phyloP scores from a whole-genome alignment of 2,329 filamentous ascomycete species.

The Pyrenophora tritici-repentis region DNA sequence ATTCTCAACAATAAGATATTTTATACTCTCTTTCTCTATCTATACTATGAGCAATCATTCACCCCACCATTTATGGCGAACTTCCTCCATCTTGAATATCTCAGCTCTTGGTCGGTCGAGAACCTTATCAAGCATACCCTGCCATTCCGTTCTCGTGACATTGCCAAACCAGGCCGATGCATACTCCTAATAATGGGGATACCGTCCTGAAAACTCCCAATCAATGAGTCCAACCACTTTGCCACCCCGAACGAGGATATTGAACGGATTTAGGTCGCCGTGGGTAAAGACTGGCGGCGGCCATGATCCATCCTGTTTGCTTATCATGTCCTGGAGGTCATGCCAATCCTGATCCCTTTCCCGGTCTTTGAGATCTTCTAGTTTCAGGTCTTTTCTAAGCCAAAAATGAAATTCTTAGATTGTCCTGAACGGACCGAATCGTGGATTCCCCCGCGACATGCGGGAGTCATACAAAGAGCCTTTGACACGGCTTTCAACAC shows the following conservation, averaged over 20 bases:
- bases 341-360: not conserved
- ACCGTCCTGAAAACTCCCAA: constrained; percentile 58
- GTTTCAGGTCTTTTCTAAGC: constrained; percentile 39
- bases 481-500: constrained; percentile 20
- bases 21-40: too few species aligned
- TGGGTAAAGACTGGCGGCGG: constrained; percentile 55
- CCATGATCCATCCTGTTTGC: constrained; percentile 46
- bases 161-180: constrained; percentile 50
- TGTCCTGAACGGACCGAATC: constrained; percentile 43
- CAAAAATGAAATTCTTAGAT: constrained; percentile 47
- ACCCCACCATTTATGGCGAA: constrained; percentile 48
- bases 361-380: constrained; percentile 20
- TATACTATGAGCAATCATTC: too few species aligned
- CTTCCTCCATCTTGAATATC: constrained; percentile 51
- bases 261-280: constrained; percentile 54
- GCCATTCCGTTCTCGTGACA: constrained; percentile 40
- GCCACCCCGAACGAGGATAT: constrained; percentile 51
- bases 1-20: too few species aligned
- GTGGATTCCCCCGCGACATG: constrained; percentile 22
- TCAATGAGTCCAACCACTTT: constrained; percentile 53
- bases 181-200: constrained; percentile 55
- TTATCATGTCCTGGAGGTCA: constrained; percentile 20
- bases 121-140: constrained; percentile 15
- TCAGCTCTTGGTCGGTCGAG: constrained; percentile 33
- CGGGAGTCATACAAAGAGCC: constrained; percentile 37